Conservation (phyloP, 192 early-diverging fungal genomes). For the Mortierella hygrophila region DNA sequence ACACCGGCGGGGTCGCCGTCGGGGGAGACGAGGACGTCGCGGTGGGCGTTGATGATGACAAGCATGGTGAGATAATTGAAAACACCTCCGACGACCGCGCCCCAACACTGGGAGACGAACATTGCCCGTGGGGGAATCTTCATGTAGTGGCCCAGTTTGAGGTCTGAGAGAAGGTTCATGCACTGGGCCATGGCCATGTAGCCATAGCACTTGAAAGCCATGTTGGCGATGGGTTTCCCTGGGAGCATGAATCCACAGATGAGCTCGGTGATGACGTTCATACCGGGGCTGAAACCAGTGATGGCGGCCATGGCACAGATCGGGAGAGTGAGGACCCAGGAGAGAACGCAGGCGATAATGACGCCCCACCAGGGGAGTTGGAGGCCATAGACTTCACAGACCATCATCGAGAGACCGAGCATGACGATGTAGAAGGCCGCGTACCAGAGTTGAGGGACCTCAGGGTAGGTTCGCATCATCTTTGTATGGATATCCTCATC, state of each 20-base stretch:
- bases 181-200: slow-evolving; percentile 77
- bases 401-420: slow-evolving; percentile 50
- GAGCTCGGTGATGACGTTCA: slow-evolving; percentile 71
- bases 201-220: slow-evolving; percentile 71
- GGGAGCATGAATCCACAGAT: slow-evolving; percentile 69
- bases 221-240: slow-evolving; percentile 61
- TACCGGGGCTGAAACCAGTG: slow-evolving; percentile 56
- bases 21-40: slow-evolving; percentile 35
- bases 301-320: slow-evolving; percentile 67
- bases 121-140: slow-evolving; percentile 81
- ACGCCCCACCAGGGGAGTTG: slow-evolving; percentile 65
- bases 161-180: slow-evolving; percentile 74
- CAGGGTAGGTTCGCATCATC: slow-evolving; percentile 55
- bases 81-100: slow-evolving; percentile 62
- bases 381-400: slow-evolving; percentile 31
- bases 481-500: slow-evolving; percentile 52
- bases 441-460: slow-evolving; percentile 69
- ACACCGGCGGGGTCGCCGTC: slow-evolving; percentile 56
- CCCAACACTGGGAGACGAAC: slow-evolving; percentile 70
- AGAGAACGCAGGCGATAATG: slow-evolving; percentile 52
- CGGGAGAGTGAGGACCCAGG: slow-evolving; percentile 60
- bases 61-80: slow-evolving; percentile 59
- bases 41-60: slow-evolving; percentile 34
- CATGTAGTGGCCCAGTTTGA: slow-evolving; percentile 82
- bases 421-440: slow-evolving; percentile 50